A percentile compares a stretch with the other conserved stretches of the same genome.
These are phyloP conservation scores for Thielaviopsis punctulata DNA, from an alignment of 2,329 filamentous ascomycete genomes.

Conservation along the genomic window DNA sequence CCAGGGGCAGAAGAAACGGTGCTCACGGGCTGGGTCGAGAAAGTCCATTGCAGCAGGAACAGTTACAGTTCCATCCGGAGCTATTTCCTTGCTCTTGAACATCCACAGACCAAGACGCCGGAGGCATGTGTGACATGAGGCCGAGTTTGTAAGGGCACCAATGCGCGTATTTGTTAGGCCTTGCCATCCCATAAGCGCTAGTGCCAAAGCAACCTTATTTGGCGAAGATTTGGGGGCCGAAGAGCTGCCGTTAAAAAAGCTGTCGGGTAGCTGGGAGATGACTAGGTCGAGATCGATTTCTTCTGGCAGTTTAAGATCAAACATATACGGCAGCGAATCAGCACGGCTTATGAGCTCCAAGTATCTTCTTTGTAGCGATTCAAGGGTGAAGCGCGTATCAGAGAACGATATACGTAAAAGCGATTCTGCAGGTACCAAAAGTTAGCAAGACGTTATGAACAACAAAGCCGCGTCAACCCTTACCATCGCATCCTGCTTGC, in stretches of 20 bases:
- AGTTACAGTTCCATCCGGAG: slow-evolving; percentile 33
- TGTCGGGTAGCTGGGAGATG: slow-evolving; percentile 31
- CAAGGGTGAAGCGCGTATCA: slow-evolving; percentile 40
- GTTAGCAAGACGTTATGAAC: slow-evolving; percentile 8
- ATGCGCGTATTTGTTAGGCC: slow-evolving; percentile 38
- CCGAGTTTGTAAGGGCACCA: slow-evolving; percentile 50
- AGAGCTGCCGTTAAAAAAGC: slow-evolving; percentile 33
- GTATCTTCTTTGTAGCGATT: slow-evolving; percentile 45
- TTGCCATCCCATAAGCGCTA: slow-evolving; percentile 64
- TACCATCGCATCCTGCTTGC: slow-evolving; percentile 73
- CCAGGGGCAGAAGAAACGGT: slow-evolving; percentile 77
- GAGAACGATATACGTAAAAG: slow-evolving; percentile 46
- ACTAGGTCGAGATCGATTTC: slow-evolving; percentile 32
- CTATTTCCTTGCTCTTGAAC: slow-evolving; percentile 60
- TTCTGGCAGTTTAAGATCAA: slow-evolving; percentile 41
- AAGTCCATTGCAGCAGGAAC: slow-evolving; percentile 45
- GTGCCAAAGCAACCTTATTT: slow-evolving; percentile 45
- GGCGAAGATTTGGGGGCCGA: slow-evolving; percentile 17
- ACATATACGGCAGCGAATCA: slow-evolving; percentile 41
- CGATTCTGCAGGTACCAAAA: slow-evolving; percentile 27
- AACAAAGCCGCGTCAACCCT: slow-evolving; percentile 11
- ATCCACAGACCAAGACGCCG: slow-evolving; percentile 86
- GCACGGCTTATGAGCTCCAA: slow-evolving; percentile 38
- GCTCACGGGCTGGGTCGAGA: slow-evolving; percentile 53
- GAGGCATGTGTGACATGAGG: slow-evolving; percentile 72